phyloP scores from a whole-genome alignment of 495 filamentous ascomycete species.

The Xylaria scruposa region DNA sequence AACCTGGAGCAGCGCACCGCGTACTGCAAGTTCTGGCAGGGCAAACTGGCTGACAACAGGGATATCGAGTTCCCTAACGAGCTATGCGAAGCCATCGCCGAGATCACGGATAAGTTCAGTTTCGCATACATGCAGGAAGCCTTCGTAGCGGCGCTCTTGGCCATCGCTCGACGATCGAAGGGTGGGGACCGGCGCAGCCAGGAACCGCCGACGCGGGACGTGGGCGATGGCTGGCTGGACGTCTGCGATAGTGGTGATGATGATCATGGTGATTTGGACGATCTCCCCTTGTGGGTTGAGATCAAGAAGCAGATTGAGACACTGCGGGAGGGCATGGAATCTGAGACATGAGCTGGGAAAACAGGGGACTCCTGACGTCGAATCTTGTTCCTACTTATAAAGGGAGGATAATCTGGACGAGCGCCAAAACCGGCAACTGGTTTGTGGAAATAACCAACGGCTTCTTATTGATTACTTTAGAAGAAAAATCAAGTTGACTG shows the following conservation, averaged over 20 bases:
- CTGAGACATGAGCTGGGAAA: slow-evolving; percentile 17
- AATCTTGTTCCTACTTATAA: neutral
- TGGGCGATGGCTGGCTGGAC: slow-evolving; percentile 28
- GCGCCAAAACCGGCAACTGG: neutral
- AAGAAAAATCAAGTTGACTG: neutral
- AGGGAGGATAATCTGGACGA: neutral
- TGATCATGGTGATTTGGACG: slow-evolving; percentile 47
- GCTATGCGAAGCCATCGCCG: slow-evolving; percentile 60
- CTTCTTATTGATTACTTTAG: neutral
- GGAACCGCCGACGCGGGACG: slow-evolving; percentile 29
- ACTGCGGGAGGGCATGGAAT: slow-evolving; percentile 62
- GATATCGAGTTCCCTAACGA: slow-evolving; percentile 62
- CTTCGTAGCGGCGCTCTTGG: slow-evolving; percentile 64
- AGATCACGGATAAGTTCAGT: slow-evolving; percentile 65
- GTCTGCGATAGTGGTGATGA: slow-evolving; percentile 39
- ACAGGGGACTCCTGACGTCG: neutral
- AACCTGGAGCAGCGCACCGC: slow-evolving; percentile 57
- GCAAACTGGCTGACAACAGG: slow-evolving; percentile 61
- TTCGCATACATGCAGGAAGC: slow-evolving; percentile 73
- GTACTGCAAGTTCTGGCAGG: slow-evolving; percentile 66
- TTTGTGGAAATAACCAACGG: neutral
- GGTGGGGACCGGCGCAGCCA: neutral
- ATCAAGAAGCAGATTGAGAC: slow-evolving; percentile 64
- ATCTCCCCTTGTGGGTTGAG: slow-evolving; percentile 58
- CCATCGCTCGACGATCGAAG: slow-evolving; percentile 49